These are phyloP conservation scores for Mycena sp. DNA, from an alignment of 1,284 basidiomycete genomes.

Conservation along the genomic window DNA sequence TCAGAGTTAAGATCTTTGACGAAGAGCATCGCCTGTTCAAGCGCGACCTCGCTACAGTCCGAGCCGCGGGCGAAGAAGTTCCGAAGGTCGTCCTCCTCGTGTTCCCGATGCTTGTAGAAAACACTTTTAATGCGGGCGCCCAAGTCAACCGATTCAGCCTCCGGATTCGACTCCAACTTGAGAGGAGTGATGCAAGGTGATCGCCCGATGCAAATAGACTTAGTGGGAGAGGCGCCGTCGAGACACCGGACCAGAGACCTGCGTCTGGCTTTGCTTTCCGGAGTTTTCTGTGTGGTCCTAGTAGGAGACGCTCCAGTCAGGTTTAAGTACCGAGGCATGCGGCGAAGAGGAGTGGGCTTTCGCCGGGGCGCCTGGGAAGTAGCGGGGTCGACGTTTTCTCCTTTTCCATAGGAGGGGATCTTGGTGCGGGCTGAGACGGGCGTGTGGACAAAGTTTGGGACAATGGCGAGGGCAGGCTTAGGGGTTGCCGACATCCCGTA, in stretches of 20 bases:
- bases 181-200: background rate
- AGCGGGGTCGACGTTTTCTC: background rate
- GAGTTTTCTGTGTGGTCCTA: background rate
- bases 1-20: background rate
- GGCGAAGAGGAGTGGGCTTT: background rate
- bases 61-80: constrained; percentile 27
- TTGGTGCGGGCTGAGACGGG: background rate
- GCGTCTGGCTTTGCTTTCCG: background rate
- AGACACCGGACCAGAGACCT: background rate
- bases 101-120: constrained; percentile 17
- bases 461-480: no score
- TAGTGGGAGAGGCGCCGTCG: background rate
- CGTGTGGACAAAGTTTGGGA: no score
- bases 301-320: background rate
- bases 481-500: no score
- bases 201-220: background rate
- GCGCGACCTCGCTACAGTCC: background rate
- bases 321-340: constrained; percentile 11
- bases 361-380: no score
- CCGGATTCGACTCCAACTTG: background rate
- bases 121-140: constrained; percentile 25
- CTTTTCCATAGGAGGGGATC: background rate
- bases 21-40: background rate
- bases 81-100: constrained; percentile 16
- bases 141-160: constrained; percentile 12